A percentile compares a stretch with the other conserved stretches of the same genome.
Conservation (phyloP, 768 basidiomycete genomes). For the Harrya chromipes region DNA sequence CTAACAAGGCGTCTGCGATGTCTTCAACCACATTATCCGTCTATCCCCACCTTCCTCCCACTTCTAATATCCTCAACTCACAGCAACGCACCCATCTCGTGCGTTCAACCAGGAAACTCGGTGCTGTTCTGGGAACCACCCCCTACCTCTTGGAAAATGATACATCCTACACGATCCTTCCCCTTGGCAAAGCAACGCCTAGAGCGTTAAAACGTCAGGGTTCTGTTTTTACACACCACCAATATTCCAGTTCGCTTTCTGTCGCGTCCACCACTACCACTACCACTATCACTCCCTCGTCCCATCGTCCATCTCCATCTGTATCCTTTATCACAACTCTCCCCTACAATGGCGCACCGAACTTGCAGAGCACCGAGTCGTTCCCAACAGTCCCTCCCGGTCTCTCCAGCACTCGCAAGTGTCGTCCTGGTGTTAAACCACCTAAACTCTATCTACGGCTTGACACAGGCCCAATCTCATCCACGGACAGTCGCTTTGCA, state of each 20-base stretch:
- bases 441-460: constrained; percentile 24
- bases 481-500: constrained; percentile 7
- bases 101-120: constrained; percentile 37
- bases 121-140: constrained; percentile 36
- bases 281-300: constrained; percentile 12
- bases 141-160: constrained; percentile 33
- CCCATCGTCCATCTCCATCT: constrained; percentile 15
- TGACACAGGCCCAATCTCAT: constrained; percentile 13
- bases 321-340: background rate
- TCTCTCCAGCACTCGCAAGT: constrained; percentile 12
- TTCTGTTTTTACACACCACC: constrained; percentile 28
- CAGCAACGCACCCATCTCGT: constrained; percentile 35
- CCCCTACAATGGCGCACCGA: background rate
- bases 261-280: constrained; percentile 19
- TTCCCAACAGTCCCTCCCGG: constrained; percentile 16
- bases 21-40: constrained; percentile 17
- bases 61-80: constrained; percentile 31
- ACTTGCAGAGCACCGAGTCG: constrained; percentile 10
- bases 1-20: constrained; percentile 19
- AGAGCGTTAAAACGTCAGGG: constrained; percentile 31
- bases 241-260: constrained; percentile 16
- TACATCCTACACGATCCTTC: constrained; percentile 18
- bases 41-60: constrained; percentile 30
- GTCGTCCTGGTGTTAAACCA: constrained; percentile 11
- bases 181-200: constrained; percentile 18